A percentile compares a stretch with the other conserved stretches of the same genome.
Evolutionary conservation across 495 filamentous ascomycete genomes (phyloP).

Genomic region (Aspergillus sclerotiicarbonarius): DNA sequence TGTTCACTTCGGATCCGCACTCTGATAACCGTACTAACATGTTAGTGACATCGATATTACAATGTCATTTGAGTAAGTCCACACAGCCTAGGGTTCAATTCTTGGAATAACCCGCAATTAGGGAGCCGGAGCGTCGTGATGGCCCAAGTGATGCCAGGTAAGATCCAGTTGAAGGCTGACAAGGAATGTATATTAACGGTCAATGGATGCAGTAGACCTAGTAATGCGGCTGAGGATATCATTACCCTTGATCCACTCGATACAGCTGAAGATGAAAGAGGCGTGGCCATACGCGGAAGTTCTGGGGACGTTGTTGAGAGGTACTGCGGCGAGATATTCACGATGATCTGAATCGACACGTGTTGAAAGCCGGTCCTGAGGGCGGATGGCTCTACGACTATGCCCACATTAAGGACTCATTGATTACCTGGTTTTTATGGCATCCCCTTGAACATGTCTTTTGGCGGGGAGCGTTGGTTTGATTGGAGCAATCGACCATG

Average conservation of each 20-base stretch:
- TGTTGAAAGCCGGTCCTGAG: background rate
- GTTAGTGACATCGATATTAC: background rate
- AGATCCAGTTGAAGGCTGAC: background rate
- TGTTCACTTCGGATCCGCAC: background rate
- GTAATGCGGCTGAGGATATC: background rate
- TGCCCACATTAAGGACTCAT: background rate
- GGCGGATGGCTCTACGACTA: background rate
- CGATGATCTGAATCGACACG: background rate
- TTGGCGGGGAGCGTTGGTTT: background rate
- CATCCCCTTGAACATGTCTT: background rate
- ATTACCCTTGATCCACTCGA: background rate
- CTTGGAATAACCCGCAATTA: background rate
- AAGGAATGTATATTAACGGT: background rate
- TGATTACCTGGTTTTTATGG: background rate
- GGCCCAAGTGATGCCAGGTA: background rate
- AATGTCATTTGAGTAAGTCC: background rate
- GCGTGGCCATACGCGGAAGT: background rate
- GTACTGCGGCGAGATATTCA: constrained; percentile 5
- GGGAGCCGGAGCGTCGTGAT: background rate
- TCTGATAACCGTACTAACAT: background rate
- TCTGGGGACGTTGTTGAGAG: background rate
- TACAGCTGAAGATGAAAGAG: background rate
- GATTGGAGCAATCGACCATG: no score
- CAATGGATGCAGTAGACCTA: background rate
- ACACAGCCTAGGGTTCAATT: background rate